phyloP scores from a whole-genome alignment of 768 basidiomycete genomes.

The Boletus reticuloceps region DNA sequence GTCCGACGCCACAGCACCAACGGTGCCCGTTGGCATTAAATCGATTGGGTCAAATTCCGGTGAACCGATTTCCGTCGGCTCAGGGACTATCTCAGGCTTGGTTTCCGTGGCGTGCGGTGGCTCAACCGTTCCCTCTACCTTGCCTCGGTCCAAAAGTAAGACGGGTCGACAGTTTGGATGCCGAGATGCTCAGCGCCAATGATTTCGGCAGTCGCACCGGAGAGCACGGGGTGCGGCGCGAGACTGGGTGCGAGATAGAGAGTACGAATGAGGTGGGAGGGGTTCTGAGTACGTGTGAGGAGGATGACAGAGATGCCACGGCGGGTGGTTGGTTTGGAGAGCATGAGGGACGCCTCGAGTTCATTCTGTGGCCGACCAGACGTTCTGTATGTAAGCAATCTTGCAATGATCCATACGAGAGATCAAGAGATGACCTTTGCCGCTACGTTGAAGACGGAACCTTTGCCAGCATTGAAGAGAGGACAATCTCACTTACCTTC shows the following conservation, averaged over 20 bases:
- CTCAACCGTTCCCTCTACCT: slow-evolving; percentile 70
- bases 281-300: slow-evolving; percentile 66
- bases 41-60: slow-evolving; percentile 40
- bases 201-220: slow-evolving; percentile 60
- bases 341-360: slow-evolving; percentile 78
- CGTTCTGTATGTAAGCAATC: not conserved
- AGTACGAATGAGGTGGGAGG: slow-evolving; percentile 64
- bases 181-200: slow-evolving; percentile 53
- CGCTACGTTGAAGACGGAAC: slow-evolving; percentile 77
- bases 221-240: slow-evolving; percentile 70
- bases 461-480: slow-evolving; percentile 57
- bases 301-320: slow-evolving; percentile 66
- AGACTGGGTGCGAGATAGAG: slow-evolving; percentile 65
- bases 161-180: slow-evolving; percentile 60
- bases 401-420: not conserved
- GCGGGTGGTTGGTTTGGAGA: slow-evolving; percentile 61
- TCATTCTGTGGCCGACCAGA: slow-evolving; percentile 54
- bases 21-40: slow-evolving; percentile 70
- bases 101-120: slow-evolving; percentile 5
- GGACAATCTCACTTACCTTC: slow-evolving; percentile 70
- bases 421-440: slow-evolving; percentile 60
- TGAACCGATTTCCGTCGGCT: slow-evolving; percentile 18
- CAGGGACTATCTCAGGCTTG: not conserved
- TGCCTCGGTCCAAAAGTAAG: slow-evolving; percentile 73
- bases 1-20: slow-evolving; percentile 83